Evolutionary conservation across 257 asterid species (phyloP).

Genomic region (Lantana camara): DNA sequence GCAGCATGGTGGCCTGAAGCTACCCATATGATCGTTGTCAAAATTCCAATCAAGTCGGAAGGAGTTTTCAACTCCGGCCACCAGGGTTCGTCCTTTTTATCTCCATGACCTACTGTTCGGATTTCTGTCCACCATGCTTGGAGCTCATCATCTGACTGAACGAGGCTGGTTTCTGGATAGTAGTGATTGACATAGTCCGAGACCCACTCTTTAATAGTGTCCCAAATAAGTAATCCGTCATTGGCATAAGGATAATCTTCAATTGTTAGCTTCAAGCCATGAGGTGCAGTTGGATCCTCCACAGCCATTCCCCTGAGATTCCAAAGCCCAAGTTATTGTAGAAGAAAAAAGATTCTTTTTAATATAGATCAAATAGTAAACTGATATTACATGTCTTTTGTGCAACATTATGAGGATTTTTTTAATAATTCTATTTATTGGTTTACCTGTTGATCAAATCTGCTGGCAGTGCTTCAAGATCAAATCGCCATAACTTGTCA

Average conservation of each 20-base stretch:
- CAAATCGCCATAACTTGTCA: slow-evolving; percentile 68
- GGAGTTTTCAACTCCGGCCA: slow-evolving; percentile 69
- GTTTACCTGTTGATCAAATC: slow-evolving; percentile 65
- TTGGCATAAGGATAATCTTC: slow-evolving; percentile 82
- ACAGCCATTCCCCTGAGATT: slow-evolving; percentile 76
- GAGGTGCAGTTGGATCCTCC: slow-evolving; percentile 67
- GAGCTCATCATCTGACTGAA: slow-evolving; percentile 60
- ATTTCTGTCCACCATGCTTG: slow-evolving; percentile 86
- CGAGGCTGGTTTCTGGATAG: slow-evolving; percentile 40
- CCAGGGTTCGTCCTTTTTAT: slow-evolving; percentile 74
- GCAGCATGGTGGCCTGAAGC: slow-evolving; percentile 85
- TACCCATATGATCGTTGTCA: slow-evolving; percentile 74
- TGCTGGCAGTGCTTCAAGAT: slow-evolving; percentile 65
- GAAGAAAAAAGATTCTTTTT: neutral
- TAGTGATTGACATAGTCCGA: slow-evolving; percentile 56
- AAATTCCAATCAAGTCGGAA: slow-evolving; percentile 45
- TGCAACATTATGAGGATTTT: neutral
- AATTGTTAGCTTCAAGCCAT: slow-evolving; percentile 67
- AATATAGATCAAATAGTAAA: no score
- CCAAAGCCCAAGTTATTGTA: neutral
- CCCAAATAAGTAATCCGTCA: slow-evolving; percentile 81
- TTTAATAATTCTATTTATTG: neutral
- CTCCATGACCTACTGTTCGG: slow-evolving; percentile 62
- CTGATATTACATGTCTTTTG: neutral
- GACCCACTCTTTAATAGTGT: slow-evolving; percentile 67